Conservation (phyloP, 2,329 filamentous ascomycete species). For the Trichoderma koningii region DNA sequence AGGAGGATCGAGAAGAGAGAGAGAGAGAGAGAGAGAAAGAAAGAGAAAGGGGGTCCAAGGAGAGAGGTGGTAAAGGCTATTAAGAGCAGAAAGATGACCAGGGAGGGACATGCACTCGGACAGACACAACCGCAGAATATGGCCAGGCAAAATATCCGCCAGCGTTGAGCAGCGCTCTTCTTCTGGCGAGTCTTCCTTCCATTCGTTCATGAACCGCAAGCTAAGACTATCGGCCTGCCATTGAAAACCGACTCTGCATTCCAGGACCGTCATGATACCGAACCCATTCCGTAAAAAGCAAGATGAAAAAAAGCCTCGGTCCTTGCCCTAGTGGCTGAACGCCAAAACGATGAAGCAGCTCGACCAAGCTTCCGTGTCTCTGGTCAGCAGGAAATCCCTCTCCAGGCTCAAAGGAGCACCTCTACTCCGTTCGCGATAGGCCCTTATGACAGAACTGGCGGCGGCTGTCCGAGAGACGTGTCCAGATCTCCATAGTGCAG, state of each 20-base stretch:
- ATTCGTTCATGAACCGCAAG: conserved; percentile 24
- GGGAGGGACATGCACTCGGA: too few relatives aligned
- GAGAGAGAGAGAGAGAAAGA: not conserved
- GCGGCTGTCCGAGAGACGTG: conserved; percentile 45
- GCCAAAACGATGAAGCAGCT: conserved; percentile 34
- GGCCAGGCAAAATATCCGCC: not conserved
- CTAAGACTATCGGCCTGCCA: conserved; percentile 27
- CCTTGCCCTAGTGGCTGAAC: conserved; percentile 39
- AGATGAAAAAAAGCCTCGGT: conserved; percentile 34
- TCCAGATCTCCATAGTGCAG: conserved; percentile 65
- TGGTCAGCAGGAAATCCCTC: conserved; percentile 30
- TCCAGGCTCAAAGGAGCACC: conserved; percentile 23
- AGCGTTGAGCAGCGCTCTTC: not conserved
- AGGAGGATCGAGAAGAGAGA: not conserved
- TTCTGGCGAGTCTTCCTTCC: conserved; percentile 3
- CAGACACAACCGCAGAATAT: not conserved
- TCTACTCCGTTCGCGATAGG: conserved; percentile 7
- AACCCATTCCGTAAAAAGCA: conserved; percentile 37
- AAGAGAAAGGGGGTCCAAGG: not conserved
- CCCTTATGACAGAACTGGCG: conserved; percentile 36
- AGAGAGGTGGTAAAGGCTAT: not conserved
- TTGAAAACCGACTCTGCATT: conserved; percentile 37
- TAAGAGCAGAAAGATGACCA: not conserved
- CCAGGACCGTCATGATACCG: conserved; percentile 35
- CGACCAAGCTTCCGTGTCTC: conserved; percentile 23